Evolutionary conservation across 2,329 filamentous ascomycete species (phyloP).

Genomic region (Graphium sp.): DNA sequence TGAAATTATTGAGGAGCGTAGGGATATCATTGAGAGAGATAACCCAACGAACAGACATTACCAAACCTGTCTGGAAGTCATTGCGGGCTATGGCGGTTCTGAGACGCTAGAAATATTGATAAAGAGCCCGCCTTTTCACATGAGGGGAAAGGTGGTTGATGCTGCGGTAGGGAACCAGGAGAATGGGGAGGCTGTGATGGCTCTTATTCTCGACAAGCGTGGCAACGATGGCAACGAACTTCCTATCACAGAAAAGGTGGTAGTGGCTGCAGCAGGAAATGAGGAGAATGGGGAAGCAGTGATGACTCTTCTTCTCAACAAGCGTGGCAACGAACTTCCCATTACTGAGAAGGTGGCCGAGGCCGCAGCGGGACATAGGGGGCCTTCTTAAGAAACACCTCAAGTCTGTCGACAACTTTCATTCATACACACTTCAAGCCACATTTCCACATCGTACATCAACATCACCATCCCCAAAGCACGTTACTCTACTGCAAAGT

Average conservation of each 20-base stretch:
- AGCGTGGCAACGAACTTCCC: not conserved
- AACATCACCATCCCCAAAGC: too few species aligned
- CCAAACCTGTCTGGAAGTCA: not conserved
- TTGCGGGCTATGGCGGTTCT: not conserved
- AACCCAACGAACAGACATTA: not conserved
- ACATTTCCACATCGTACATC: too few species aligned
- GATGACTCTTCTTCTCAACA: not conserved
- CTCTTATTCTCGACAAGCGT: not conserved
- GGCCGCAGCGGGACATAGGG: too few species aligned
- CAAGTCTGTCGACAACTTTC: too few species aligned
- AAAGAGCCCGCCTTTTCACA: slow-evolving; percentile 9
- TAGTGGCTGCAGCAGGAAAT: not conserved
- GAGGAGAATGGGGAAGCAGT: not conserved
- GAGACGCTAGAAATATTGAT: not conserved
- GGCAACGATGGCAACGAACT: slow-evolving; percentile 1
- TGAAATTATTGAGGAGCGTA: not conserved
- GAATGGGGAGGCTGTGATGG: not conserved
- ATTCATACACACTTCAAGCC: too few species aligned
- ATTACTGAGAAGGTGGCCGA: not conserved
- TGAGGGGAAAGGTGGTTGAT: slow-evolving; percentile 3
- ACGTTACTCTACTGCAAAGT: too few species aligned
- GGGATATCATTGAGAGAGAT: not conserved
- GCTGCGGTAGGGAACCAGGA: not conserved
- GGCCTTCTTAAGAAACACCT: too few species aligned
- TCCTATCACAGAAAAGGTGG: not conserved